A percentile compares a stretch with the other conserved stretches of the same genome.
Evolutionary conservation across 805 yeast species (phyloP).

Genomic region (Candida ipomoeae): DNA sequence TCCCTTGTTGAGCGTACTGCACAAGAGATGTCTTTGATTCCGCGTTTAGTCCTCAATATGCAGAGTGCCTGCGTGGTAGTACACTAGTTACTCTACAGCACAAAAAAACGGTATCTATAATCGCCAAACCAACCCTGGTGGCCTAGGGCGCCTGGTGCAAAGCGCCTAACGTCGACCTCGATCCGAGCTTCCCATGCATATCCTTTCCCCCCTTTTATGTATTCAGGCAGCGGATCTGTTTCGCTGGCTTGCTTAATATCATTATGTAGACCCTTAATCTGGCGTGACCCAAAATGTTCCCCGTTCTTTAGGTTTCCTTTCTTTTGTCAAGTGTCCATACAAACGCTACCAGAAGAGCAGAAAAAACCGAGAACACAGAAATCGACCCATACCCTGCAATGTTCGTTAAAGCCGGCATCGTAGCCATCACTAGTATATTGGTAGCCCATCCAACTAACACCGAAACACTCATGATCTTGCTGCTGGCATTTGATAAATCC

Average conservation of each 20-base stretch:
- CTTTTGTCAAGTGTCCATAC: not conserved
- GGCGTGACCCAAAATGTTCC: not conserved
- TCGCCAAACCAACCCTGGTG: not conserved
- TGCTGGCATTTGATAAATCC: conserved; percentile 21
- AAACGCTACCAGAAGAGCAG: conserved; percentile 18
- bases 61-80: conserved; percentile 4
- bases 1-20: not conserved
- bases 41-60: conserved; percentile 2
- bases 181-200: conserved; percentile 1
- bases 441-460: conserved; percentile 21
- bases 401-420: conserved; percentile 11
- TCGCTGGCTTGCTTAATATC: not conserved
- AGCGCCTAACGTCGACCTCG: not conserved
- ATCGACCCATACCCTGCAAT: conserved; percentile 20
- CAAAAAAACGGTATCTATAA: not conserved
- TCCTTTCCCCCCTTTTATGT: not conserved
- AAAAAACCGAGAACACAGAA: conserved; percentile 16
- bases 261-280: not conserved
- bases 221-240: not conserved
- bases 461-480: conserved; percentile 18
- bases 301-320: not conserved
- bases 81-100: not conserved
- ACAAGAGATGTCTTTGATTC: not conserved
- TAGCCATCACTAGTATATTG: conserved; percentile 21
- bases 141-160: not conserved